phyloP scores from a whole-genome alignment of 352 stramenopile genomes.

The Thraustochytrium sp. region DNA sequence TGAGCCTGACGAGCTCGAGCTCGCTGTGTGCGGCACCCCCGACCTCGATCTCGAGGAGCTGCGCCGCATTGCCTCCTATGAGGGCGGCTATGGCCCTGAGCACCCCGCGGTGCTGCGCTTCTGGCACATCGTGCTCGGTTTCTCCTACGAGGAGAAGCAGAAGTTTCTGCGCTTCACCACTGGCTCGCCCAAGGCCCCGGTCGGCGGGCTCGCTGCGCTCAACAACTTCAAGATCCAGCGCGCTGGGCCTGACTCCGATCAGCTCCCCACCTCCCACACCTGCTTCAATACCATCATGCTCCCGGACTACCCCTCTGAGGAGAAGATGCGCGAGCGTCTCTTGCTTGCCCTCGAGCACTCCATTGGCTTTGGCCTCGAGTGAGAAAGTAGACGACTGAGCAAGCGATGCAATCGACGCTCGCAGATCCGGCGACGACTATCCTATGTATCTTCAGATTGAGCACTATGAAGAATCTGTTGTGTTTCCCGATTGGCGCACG shows the following conservation, averaged over 20 bases:
- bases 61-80: conserved; percentile 61
- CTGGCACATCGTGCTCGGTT: conserved; percentile 62
- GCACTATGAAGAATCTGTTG: no score
- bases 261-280: conserved; percentile 67
- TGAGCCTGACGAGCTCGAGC: conserved; percentile 87
- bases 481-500: no score
- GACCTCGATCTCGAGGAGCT: conserved; percentile 69
- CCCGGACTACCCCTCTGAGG: conserved; percentile 64
- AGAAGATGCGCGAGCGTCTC: conserved; percentile 60
- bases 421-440: no score
- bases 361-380: conserved; percentile 73
- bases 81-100: conserved; percentile 61
- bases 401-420: no score
- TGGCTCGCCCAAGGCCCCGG: conserved; percentile 63
- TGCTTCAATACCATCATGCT: conserved; percentile 75
- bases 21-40: conserved; percentile 77
- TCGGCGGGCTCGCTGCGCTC: conserved; percentile 60
- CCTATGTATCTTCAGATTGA: no score
- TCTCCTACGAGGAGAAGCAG: conserved; percentile 56
- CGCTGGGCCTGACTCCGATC: conserved; percentile 63
- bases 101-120: conserved; percentile 59
- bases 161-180: conserved; percentile 71
- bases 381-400: no score
- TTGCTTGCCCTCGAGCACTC: conserved; percentile 65
- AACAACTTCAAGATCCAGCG: conserved; percentile 67